phyloP scores from a whole-genome alignment of 106 monocot genomes.

The Dendrobium catenatum region DNA sequence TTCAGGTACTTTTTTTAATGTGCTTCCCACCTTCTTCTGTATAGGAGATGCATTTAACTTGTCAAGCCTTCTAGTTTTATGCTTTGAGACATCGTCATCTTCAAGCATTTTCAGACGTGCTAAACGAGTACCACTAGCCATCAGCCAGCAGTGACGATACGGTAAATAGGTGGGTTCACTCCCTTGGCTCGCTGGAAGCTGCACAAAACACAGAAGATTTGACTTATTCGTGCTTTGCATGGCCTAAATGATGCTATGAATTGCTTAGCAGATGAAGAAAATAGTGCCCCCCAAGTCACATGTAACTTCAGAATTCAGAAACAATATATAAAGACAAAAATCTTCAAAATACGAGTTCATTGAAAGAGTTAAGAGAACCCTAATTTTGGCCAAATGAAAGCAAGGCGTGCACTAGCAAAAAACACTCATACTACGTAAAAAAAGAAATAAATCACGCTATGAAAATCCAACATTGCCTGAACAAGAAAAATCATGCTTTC shows the following conservation, averaged over 20 bases:
- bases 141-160: neutral
- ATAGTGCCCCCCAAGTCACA: neutral
- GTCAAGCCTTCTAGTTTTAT: neutral
- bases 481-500: neutral
- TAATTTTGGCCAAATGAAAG: neutral
- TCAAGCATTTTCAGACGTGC: conserved; percentile 1
- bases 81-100: neutral
- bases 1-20: conserved; percentile 2
- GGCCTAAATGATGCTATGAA: neutral
- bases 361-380: neutral
- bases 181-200: neutral
- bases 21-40: neutral
- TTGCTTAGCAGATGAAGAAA: neutral
- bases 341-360: neutral
- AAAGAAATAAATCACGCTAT: neutral
- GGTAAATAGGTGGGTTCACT: neutral
- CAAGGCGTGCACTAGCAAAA: too few species aligned
- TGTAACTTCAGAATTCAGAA: neutral
- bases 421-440: neutral
- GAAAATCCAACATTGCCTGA: neutral
- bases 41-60: neutral
- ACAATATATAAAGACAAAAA: neutral
- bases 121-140: conserved; percentile 9
- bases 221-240: neutral
- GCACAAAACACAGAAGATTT: neutral